Conservation (phyloP, 2,329 filamentous ascomycete genomes). For the Botrytis fragariae region DNA sequence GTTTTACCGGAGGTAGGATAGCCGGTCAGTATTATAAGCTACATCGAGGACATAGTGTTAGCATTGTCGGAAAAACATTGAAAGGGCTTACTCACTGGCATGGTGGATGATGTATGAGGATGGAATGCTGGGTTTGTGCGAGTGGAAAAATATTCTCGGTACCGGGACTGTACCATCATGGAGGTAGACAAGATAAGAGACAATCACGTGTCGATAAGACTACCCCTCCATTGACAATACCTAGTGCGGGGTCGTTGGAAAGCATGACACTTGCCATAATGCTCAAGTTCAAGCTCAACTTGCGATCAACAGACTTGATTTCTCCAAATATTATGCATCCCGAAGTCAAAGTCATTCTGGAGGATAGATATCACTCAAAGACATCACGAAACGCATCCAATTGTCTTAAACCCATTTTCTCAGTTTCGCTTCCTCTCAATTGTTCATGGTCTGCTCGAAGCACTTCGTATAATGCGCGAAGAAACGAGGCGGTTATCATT, state of each 20-base stretch:
- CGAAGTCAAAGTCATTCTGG: neutral
- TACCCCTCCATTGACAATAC: neutral
- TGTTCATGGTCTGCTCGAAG: neutral
- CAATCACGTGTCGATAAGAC: neutral
- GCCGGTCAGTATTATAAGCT: conserved; percentile 68
- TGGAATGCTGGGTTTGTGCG: neutral
- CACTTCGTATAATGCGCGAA: too few relatives aligned
- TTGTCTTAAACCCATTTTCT: neutral
- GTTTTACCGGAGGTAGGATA: conserved; percentile 69
- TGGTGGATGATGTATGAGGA: conserved; percentile 8
- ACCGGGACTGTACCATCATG: neutral
- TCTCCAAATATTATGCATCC: neutral
- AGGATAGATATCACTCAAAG: too few relatives aligned
- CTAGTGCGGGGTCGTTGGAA: neutral
- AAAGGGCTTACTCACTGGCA: conserved; percentile 11
- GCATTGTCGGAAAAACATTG: neutral
- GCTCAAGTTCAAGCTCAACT: neutral
- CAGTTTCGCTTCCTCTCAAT: neutral
- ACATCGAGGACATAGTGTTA: neutral
- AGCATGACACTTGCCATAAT: neutral
- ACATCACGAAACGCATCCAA: neutral
- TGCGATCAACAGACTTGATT: neutral
- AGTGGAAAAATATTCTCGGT: conserved; percentile 12
- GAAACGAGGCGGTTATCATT: neutral
- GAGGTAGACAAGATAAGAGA: neutral